phyloP scores from a whole-genome alignment of 805 yeast genomes.

The Torulaspora gathmanii region DNA sequence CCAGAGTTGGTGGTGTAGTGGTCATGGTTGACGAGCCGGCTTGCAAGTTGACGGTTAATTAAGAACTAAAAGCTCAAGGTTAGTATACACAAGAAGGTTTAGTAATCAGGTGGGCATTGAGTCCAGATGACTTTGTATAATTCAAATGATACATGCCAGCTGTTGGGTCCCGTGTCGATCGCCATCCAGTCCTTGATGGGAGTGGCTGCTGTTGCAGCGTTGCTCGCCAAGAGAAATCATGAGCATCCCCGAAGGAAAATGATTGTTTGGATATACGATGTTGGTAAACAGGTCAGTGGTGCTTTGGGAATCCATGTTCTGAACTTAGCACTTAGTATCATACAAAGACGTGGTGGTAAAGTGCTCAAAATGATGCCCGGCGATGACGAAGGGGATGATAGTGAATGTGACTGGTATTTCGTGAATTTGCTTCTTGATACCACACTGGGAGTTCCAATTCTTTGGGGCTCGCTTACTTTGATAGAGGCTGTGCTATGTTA shows the following conservation, averaged over 20 bases:
- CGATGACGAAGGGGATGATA: constrained; percentile 40
- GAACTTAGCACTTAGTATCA: constrained; percentile 65
- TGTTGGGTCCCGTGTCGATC: constrained; percentile 83
- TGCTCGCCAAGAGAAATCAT: constrained; percentile 67
- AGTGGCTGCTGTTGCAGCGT: constrained; percentile 62
- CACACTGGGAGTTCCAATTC: constrained; percentile 84
- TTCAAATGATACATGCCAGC: constrained; percentile 43
- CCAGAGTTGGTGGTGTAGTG: not conserved
- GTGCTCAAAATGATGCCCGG: constrained; percentile 2
- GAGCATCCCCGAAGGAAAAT: constrained; percentile 86
- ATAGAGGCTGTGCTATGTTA: constrained; percentile 42
- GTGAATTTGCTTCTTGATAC: constrained; percentile 84
- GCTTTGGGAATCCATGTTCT: constrained; percentile 78
- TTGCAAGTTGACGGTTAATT: not conserved
- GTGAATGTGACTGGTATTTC: constrained; percentile 95
- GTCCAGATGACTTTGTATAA: constrained; percentile 2
- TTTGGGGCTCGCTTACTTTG: constrained; percentile 53
- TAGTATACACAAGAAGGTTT: not conserved
- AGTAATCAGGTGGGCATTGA: not conserved
- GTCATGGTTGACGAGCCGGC: not conserved
- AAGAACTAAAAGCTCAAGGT: not conserved
- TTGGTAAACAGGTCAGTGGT: constrained; percentile 83
- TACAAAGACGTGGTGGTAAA: constrained; percentile 36
- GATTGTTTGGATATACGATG: constrained; percentile 86
- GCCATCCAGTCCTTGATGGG: constrained; percentile 76